Base-by-base conservation (phyloP, 805 yeast species). In the Sugiyamaella floridensis region DNA sequence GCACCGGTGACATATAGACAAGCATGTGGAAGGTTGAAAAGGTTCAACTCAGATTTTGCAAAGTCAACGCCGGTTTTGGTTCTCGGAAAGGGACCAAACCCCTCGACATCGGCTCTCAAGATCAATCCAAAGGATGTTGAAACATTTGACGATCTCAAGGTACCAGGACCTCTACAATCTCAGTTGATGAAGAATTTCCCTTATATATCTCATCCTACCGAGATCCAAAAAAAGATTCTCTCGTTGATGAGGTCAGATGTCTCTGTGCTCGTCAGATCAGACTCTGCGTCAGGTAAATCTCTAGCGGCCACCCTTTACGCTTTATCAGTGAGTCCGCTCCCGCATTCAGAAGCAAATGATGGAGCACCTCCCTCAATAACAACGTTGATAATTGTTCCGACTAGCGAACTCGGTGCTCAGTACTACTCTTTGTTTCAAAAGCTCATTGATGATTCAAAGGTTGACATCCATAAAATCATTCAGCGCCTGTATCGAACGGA, bases 231-330 rank as follows among this genome's bases (percentile, higher is more conserved):
- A 43, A 60, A 61, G 37, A 55, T 66, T 53, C 59, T 68, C 5
- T 54, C 66, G 9, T 49, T 63, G 34, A 53, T 65, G 44, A 46
- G 50, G 11, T 64, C 70, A 14, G 68, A 62, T 9, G 44, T 61
- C 6, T 65, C 71, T 1, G 59, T 64, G 18, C 32, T 65, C 2
- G 67, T 61, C 15, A 53, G 58, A 14, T 60, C 70, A 1, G 54
- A 59, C 1, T 63, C 71, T 1, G 69, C 69, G 10, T 46, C 69
- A 3, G 75, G 75, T 1, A 70, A 67, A 50, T 61, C 73, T 1
- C 51, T 64, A 14, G 70, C 71, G 2, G 54, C 62, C 0, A 54
- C 57, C 1, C 50, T 71, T 9, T 57, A 60, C n/a, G 43, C 63
- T 18, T 55, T 67, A 19, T 58, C 67, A 2, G 29, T 29, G 15